Base-by-base conservation (phyloP, 2,329 filamentous ascomycete genomes). In the Lithohypha guttulata region DNA sequence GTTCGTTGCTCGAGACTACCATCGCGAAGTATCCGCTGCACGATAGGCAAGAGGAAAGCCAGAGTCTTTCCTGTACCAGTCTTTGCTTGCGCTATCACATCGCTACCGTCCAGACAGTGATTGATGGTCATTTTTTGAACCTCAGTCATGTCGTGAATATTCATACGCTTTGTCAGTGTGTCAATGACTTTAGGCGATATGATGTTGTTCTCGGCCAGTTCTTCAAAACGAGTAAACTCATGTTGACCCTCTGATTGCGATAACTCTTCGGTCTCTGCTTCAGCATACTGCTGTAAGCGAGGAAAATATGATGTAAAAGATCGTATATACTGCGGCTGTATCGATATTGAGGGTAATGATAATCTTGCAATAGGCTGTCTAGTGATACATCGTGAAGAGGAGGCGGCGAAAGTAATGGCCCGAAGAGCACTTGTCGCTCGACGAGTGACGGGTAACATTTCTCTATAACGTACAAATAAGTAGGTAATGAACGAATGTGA, bases 71-170 rank as follows among this genome's bases (percentile, higher is more conserved):
- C 66, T 1, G 66, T 69, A 3, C 66, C 66, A 1, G 66, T 70
- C 47, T 66, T 68, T 22, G 65, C 65, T 46, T 72, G 69, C 21
- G 71, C 71, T 22, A 73, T 46, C 22, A 94, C 70, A 60, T 95
- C 89, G 44, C 70, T 74, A 15, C 91, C 87, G 49, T 77, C 75
- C 28, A 96, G 66, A 3, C 83, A 84, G 41, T 84, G 73, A 43
- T 76, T 76, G 55, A 98, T 86, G 9, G 89, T 93, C 57, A 79
- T 73, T 33, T 76, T 70, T 61, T 98, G 91, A 10, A 98, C 89
- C 15, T 91, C 81, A 15, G 89, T 96, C 91, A 98, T 96, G 27
- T 68, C 75, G 34, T 81, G 73, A 51, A 95, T 80, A 19, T 71
- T 66, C 79, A 96, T 83, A 37, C 76, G 73, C 4, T 72, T 51